phyloP scores from a whole-genome alignment of 1,139 yeast genomes.

The Hemisphaericaspora lyxosophila region DNA sequence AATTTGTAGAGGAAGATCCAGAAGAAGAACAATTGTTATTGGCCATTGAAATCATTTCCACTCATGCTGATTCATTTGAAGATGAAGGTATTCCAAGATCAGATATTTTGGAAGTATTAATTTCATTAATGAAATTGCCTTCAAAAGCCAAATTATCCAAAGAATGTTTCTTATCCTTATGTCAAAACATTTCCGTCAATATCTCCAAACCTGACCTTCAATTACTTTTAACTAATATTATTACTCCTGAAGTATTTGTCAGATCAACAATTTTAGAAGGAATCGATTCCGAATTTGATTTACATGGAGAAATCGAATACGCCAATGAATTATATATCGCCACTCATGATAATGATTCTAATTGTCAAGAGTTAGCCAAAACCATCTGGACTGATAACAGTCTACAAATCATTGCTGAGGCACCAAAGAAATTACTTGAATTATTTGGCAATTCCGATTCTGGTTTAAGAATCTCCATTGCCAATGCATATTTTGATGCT shows the following conservation, averaged over 20 bases:
- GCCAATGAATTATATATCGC: slow-evolving; percentile 77
- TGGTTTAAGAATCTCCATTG: slow-evolving; percentile 67
- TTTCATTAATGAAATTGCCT: slow-evolving; percentile 69
- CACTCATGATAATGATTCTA: slow-evolving; percentile 68
- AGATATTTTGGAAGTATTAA: slow-evolving; percentile 57
- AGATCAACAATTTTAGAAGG: slow-evolving; percentile 79
- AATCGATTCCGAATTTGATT: slow-evolving; percentile 82
- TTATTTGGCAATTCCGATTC: slow-evolving; percentile 57
- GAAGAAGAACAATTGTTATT: slow-evolving; percentile 84
- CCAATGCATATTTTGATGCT: slow-evolving; percentile 45
- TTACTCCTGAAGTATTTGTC: slow-evolving; percentile 68
- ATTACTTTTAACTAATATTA: slow-evolving; percentile 56
- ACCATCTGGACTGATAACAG: slow-evolving; percentile 85
- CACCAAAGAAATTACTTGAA: slow-evolving; percentile 46
- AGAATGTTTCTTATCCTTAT: slow-evolving; percentile 74
- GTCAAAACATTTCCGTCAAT: slow-evolving; percentile 70
- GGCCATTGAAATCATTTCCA: slow-evolving; percentile 72
- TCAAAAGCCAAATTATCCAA: slow-evolving; percentile 78
- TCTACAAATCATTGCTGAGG: slow-evolving; percentile 44
- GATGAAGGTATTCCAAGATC: slow-evolving; percentile 69
- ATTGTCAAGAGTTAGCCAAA: slow-evolving; percentile 63
- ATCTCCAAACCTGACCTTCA: slow-evolving; percentile 57
- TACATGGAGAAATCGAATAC: slow-evolving; percentile 52
- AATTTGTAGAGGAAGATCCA: slow-evolving; percentile 73
- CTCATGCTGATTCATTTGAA: slow-evolving; percentile 73